Conservation (phyloP, 305 asterid genomes). For the Fraxinus angustifolia region DNA sequence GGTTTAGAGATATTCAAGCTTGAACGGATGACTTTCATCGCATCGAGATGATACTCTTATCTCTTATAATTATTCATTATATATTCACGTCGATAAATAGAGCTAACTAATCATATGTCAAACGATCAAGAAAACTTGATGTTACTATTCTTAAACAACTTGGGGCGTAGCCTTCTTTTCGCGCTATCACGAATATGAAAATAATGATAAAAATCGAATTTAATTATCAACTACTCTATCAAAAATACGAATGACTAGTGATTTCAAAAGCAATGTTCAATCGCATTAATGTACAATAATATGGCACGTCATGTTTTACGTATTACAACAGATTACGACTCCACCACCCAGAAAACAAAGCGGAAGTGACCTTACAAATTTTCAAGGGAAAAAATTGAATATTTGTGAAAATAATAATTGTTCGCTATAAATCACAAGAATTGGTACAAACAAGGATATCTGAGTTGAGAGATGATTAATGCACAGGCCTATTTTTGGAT, state of each 20-base stretch:
- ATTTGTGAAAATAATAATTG: conserved; percentile 3
- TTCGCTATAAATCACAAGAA: neutral
- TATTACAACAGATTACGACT: neutral
- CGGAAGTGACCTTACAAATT: neutral
- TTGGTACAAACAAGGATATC: neutral
- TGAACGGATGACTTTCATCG: neutral
- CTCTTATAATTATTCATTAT: no score
- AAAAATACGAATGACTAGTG: neutral
- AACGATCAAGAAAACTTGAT: no score
- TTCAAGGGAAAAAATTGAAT: conserved; percentile 7
- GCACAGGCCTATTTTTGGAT: conserved; percentile 18
- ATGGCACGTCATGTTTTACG: neutral
- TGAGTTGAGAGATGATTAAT: neutral
- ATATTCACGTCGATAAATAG: no score
- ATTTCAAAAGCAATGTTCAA: neutral
- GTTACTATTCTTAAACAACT: no score
- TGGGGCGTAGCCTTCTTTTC: no score
- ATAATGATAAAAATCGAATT: no score
- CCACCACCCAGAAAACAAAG: neutral
- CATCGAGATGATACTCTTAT: no score
- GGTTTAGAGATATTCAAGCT: neutral
- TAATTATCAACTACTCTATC: no score
- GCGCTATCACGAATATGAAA: no score
- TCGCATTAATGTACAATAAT: neutral
- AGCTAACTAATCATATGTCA: no score